These are phyloP conservation scores for Hondaea fermentalgiana DNA, from an alignment of 108 stramenopile species.

Conservation along the genomic window DNA sequence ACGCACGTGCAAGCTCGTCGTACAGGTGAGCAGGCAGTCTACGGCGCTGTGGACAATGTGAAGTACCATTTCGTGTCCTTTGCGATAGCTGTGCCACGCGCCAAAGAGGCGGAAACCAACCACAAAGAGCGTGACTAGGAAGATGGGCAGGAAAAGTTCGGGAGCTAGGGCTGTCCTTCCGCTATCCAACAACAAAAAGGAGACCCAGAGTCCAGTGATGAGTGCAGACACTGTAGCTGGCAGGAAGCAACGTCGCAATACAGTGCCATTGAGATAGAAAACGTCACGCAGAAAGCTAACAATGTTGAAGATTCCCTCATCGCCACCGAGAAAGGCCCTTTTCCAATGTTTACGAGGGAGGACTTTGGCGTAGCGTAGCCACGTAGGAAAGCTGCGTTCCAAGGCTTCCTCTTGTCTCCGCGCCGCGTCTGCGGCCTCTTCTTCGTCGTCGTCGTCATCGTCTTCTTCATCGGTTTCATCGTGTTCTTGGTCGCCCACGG, in stretches of 20 bases:
- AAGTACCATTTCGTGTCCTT: background rate
- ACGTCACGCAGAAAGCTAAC: background rate
- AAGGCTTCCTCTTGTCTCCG: background rate
- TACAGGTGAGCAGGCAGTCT: background rate
- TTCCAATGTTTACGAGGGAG: background rate
- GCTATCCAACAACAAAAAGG: background rate
- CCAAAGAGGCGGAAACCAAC: background rate
- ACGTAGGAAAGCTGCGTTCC: background rate
- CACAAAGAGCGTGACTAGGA: conserved; percentile 8
- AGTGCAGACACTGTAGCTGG: background rate
- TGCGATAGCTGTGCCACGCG: conserved; percentile 1
- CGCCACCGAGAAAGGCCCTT: background rate
- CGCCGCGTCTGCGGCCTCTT: background rate
- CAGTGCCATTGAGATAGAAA: background rate
- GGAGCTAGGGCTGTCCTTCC: background rate
- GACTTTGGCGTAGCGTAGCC: background rate
- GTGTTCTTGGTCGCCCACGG: background rate
- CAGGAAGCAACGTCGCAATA: background rate
- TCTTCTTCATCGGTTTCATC: background rate
- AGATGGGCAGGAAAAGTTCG: background rate
- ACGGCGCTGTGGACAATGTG: background rate
- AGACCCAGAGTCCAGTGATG: background rate
- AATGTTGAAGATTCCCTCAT: background rate
- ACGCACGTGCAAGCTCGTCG: background rate
- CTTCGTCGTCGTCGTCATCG: background rate